Conservation (phyloP, 2,329 filamentous ascomycete genomes). For the Aspergillus phoenicis region DNA sequence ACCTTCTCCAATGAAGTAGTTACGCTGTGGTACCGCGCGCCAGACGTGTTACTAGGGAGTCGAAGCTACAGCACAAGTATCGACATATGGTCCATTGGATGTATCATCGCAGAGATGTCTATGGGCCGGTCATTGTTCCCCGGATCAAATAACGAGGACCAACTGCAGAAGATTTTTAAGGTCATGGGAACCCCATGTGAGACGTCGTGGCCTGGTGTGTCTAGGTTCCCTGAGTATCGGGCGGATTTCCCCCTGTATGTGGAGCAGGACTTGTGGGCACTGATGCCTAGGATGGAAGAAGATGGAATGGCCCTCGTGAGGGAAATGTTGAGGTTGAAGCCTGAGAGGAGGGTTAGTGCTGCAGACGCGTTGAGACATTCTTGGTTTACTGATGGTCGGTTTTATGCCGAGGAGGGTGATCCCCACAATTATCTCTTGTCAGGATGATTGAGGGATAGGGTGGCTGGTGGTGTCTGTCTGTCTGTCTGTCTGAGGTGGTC, state of each 20-base stretch:
- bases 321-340: slow-evolving; percentile 83
- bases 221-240: slow-evolving; percentile 91
- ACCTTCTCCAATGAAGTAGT: slow-evolving; percentile 99
- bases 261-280: slow-evolving; percentile 79
- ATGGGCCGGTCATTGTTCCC: slow-evolving; percentile 90
- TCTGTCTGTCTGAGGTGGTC: neutral
- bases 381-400: slow-evolving; percentile 64
- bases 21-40: slow-evolving; percentile 92
- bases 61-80: slow-evolving; percentile 98
- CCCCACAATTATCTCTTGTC: too few relatives aligned
- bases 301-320: slow-evolving; percentile 81
- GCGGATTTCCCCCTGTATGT: slow-evolving; percentile 86
- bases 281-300: slow-evolving; percentile 82
- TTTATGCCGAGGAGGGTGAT: too few relatives aligned
- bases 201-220: slow-evolving; percentile 88
- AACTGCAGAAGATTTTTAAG: slow-evolving; percentile 90
- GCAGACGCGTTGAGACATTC: slow-evolving; percentile 79
- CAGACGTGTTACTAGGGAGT: slow-evolving; percentile 87
- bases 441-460: neutral
- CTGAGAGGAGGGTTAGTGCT: slow-evolving; percentile 84
- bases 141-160: slow-evolving; percentile 93
- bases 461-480: neutral
- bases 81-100: slow-evolving; percentile 96
- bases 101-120: slow-evolving; percentile 99
- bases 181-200: slow-evolving; percentile 96